Conservation (phyloP, 371 early-diverging fungal genomes). For the Mycotypha africana region DNA sequence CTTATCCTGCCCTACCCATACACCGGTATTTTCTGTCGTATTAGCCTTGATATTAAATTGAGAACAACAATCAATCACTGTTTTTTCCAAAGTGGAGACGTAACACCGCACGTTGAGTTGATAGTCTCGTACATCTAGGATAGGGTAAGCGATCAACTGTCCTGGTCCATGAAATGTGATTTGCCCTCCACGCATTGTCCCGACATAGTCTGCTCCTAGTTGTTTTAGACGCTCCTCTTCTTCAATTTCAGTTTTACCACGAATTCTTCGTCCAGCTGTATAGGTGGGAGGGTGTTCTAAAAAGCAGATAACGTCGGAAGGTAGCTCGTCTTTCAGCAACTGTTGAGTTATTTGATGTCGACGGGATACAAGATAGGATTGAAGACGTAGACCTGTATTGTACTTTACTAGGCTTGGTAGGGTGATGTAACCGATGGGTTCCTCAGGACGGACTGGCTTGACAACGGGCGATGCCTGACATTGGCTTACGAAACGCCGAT, state of each 20-base stretch:
- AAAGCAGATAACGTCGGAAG: slow-evolving; percentile 64
- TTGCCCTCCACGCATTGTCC: slow-evolving; percentile 89
- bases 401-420: slow-evolving; percentile 40
- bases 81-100: slow-evolving; percentile 73
- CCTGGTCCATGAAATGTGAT: slow-evolving; percentile 97
- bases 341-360: slow-evolving; percentile 31
- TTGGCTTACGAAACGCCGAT: background rate
- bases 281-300: slow-evolving; percentile 87
- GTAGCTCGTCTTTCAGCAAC: background rate
- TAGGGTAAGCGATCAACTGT: slow-evolving; percentile 95
- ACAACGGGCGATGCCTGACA: background rate
- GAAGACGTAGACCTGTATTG: slow-evolving; percentile 48
- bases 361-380: slow-evolving; percentile 43
- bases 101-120: slow-evolving; percentile 73
- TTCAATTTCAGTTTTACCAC: slow-evolving; percentile 44
- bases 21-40: slow-evolving; percentile 76
- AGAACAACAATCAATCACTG: slow-evolving; percentile 68
- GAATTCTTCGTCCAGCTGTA: slow-evolving; percentile 87
- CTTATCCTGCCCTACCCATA: slow-evolving; percentile 73
- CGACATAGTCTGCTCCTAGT: slow-evolving; percentile 77
- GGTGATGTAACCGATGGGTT: slow-evolving; percentile 18
- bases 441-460: slow-evolving; percentile 8
- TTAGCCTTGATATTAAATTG: slow-evolving; percentile 61
- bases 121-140: slow-evolving; percentile 69
- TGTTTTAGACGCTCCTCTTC: slow-evolving; percentile 52